Evolutionary conservation across 1,139 yeast genomes (phyloP).

Genomic region (Blastobotrys niveus): DNA sequence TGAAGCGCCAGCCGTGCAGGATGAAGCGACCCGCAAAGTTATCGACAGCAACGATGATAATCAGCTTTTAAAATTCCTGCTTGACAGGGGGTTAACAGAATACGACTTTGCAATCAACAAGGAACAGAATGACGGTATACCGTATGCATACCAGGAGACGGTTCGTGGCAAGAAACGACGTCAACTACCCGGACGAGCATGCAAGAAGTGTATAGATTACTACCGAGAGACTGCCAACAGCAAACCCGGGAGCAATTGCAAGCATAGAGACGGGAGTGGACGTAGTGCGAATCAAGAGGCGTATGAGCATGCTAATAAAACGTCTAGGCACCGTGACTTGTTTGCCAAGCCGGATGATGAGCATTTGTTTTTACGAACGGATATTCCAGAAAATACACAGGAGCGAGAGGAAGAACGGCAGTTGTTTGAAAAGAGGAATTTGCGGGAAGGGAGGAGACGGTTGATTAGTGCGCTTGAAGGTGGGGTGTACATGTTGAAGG

Average conservation of each 20-base stretch:
- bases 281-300: neutral
- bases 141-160: constrained; percentile 26
- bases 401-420: constrained; percentile 23
- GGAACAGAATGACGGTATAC: constrained; percentile 21
- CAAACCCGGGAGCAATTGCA: constrained; percentile 14
- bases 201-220: constrained; percentile 27
- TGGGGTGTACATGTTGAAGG: constrained; percentile 25
- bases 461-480: constrained; percentile 21
- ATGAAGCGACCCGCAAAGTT: neutral
- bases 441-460: constrained; percentile 18
- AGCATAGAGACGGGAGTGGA: constrained; percentile 18
- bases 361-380: neutral
- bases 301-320: constrained; percentile 17
- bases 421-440: constrained; percentile 16
- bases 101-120: constrained; percentile 28
- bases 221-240: constrained; percentile 23
- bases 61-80: constrained; percentile 1
- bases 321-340: constrained; percentile 26
- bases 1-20: neutral
- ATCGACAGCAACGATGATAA: constrained; percentile 5
- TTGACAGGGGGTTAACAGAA: neutral
- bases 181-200: constrained; percentile 28
- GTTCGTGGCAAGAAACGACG: constrained; percentile 25
- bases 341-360: constrained; percentile 17
- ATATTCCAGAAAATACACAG: constrained; percentile 23